A percentile compares a stretch with the other conserved stretches of the same genome.
Evolutionary conservation across 306 rosid species (phyloP).

Genomic region (Castanospermum australe): DNA sequence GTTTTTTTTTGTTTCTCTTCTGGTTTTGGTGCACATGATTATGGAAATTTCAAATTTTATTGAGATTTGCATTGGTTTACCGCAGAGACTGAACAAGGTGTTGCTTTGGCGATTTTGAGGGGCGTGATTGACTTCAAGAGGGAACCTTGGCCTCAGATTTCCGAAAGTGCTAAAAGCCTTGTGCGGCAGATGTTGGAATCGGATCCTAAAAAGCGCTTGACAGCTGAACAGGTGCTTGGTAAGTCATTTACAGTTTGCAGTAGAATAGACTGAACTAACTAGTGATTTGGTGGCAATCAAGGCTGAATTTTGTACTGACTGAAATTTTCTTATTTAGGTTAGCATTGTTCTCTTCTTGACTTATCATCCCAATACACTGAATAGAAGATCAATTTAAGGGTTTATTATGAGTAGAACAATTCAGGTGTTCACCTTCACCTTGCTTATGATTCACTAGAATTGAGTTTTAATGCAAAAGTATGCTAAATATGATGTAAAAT

Average conservation of each 20-base stretch:
- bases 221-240: slow-evolving; percentile 98
- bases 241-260: slow-evolving; percentile 38
- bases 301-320: background rate
- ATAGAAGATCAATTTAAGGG: background rate
- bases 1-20: background rate
- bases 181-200: slow-evolving; percentile 92
- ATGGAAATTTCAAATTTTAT: background rate
- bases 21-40: background rate
- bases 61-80: slow-evolving; percentile 17
- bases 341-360: background rate
- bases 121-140: slow-evolving; percentile 96
- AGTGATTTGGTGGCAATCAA: background rate
- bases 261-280: slow-evolving; percentile 1
- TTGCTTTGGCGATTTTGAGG: slow-evolving; percentile 93
- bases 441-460: background rate
- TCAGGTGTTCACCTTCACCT: background rate
- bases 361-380: background rate
- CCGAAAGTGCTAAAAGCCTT: slow-evolving; percentile 93
- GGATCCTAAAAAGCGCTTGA: slow-evolving; percentile 85
- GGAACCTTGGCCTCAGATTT: slow-evolving; percentile 99
- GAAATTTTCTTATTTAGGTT: background rate
- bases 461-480: background rate
- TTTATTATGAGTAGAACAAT: background rate
- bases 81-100: slow-evolving; percentile 91
- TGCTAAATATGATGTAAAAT: background rate